These are phyloP conservation scores for Termitomyces sp. DNA, from an alignment of 768 basidiomycete genomes.

Conservation along the genomic window DNA sequence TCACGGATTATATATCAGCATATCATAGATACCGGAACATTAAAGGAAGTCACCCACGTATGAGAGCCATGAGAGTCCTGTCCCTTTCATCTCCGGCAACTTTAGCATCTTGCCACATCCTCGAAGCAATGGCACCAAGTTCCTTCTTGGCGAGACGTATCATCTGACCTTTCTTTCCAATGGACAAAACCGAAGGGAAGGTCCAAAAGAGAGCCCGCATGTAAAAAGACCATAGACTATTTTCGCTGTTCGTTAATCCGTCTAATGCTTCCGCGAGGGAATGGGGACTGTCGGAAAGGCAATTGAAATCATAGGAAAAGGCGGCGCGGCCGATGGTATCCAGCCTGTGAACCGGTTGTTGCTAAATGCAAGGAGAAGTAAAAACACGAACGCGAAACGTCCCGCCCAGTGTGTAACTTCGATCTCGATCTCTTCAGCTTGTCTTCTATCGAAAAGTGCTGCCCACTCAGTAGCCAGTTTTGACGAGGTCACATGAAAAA, in stretches of 20 bases:
- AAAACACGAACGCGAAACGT: constrained; percentile 47
- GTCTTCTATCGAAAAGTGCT: constrained; percentile 36
- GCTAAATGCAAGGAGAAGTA: neutral
- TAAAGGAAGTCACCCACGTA: constrained; percentile 34
- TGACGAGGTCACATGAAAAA: constrained; percentile 54
- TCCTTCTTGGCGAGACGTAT: constrained; percentile 49
- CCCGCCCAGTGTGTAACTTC: constrained; percentile 57
- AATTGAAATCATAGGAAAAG: constrained; percentile 58
- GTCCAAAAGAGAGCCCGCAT: constrained; percentile 63
- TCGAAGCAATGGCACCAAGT: constrained; percentile 45
- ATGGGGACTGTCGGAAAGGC: constrained; percentile 45
- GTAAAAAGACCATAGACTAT: constrained; percentile 53
- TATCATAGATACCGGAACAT: neutral
- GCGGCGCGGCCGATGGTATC: constrained; percentile 59
- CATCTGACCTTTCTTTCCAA: constrained; percentile 56
- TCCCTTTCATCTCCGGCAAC: constrained; percentile 34
- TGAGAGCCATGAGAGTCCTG: constrained; percentile 48
- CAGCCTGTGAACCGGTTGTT: constrained; percentile 30
- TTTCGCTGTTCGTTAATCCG: constrained; percentile 56
- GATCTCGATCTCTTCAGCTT: constrained; percentile 36
- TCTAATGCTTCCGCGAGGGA: constrained; percentile 49
- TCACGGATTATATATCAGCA: neutral
- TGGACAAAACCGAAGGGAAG: constrained; percentile 47
- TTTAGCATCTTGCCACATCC: constrained; percentile 54
- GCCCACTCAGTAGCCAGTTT: constrained; percentile 49